Evolutionary conservation across 257 asterid species (phyloP), one percentile per base, ranked within the genome.

Genomic region (Scutellaria galericulata): DNA sequence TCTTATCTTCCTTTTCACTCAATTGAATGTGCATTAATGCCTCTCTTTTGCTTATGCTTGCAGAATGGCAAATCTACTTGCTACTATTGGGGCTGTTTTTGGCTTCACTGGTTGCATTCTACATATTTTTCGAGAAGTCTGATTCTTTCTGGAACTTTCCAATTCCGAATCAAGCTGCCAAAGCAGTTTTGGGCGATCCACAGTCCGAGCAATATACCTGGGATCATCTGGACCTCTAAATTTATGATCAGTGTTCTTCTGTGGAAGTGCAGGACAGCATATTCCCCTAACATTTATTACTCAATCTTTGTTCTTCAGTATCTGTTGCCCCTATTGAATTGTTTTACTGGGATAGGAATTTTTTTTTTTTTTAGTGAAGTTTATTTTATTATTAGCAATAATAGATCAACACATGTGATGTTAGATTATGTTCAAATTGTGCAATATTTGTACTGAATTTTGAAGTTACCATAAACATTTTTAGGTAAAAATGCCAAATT

Each of bases 101-200:
- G 87, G 99, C 98, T 39, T 95, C 99, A 12, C 35, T 81, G 2
- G 77, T 86, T 45, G 83, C 86, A 37, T 95, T 95, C 58, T 92
- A 95, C 85, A 12, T 92, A 24, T 84, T 95, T 83, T 95, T 90
- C n/a, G 84, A 92, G 87, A 87, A 85, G 61, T 92, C 98, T 0
- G 98, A 95, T 76, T 78, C 93, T 9, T 95, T 95, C 84, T 92
- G 99, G 99, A 90, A 89, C 86, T 90, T 95, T 61, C 99, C 98
- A 4, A 20, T 71, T 15, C 64, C 86, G 40, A 41, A 82, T 12
- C 87, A 82, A 81, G 76, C 90, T 48, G 13, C 83, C 44, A 85
- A 83, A 77, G 39, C 87, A 52, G 14, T 91, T 35, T 48, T 88
- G 67, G 87, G 82, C 10, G 87, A 85, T 70, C 65, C 89, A 5